A percentile compares a stretch with the other conserved stretches of the same genome.
These are phyloP conservation scores for Coemansia sp. DNA, from an alignment of 192 early-diverging fungal genomes.

Conservation along the genomic window DNA sequence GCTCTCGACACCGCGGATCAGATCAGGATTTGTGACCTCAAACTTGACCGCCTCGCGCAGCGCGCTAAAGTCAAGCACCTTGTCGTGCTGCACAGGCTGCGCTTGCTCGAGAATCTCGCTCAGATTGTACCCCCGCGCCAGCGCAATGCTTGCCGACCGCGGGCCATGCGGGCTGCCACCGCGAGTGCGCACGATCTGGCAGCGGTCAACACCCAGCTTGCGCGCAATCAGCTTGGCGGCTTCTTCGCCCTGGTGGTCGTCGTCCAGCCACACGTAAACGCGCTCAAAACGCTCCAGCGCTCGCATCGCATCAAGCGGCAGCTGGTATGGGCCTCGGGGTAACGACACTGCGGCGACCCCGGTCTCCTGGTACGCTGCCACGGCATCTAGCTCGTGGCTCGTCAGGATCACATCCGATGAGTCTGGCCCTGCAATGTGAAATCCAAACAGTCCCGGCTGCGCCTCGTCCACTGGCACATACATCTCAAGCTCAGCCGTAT, in stretches of 20 bases:
- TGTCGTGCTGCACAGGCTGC: conserved; percentile 61
- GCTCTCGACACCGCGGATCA: conserved; percentile 63
- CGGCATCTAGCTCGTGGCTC: conserved; percentile 64
- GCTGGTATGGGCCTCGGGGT: conserved; percentile 58
- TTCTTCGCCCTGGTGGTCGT: conserved; percentile 63
- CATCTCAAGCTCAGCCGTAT: conserved; percentile 46
- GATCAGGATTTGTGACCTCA: conserved; percentile 65
- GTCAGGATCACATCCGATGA: conserved; percentile 58
- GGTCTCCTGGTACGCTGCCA: conserved; percentile 67
- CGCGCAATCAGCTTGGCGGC: conserved; percentile 60
- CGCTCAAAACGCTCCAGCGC: conserved; percentile 64
- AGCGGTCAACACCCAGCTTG: conserved; percentile 66
- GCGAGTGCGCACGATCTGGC: conserved; percentile 57
- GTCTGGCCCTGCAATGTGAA: conserved; percentile 55
- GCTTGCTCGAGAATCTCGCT: conserved; percentile 45
- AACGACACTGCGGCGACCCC: conserved; percentile 62
- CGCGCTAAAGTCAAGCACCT: conserved; percentile 63
- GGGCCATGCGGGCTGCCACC: conserved; percentile 51
- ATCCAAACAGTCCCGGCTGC: conserved; percentile 63
- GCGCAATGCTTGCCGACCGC: conserved; percentile 57
- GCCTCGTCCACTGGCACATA: conserved; percentile 58
- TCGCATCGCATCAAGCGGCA: conserved; percentile 60
- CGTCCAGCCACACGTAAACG: conserved; percentile 69
- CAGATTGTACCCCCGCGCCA: conserved; percentile 48
- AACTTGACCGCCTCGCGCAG: conserved; percentile 64